Percentiles rank a stretch among this genome's conserved stretches.
phyloP scores from a whole-genome alignment of 148 eudicot genomes.

The Vaccinium corymbosum region DNA sequence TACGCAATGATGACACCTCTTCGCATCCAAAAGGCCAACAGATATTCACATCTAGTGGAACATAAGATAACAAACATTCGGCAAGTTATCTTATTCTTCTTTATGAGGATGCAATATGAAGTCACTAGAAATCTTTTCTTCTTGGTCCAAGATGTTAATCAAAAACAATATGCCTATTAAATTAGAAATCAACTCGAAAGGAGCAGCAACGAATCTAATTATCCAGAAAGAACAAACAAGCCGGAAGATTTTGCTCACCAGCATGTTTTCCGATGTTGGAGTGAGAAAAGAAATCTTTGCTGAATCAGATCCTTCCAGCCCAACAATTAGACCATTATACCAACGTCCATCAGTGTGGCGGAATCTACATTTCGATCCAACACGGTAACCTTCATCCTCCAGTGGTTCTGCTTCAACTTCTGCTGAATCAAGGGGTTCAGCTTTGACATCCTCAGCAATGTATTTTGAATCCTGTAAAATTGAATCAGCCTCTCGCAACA shows the following conservation, averaged over 20 bases:
- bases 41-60: not conserved
- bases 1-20: not conserved
- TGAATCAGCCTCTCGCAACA: slow-evolving; percentile 67
- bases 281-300: slow-evolving; percentile 78
- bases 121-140: not conserved
- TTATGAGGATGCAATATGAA: not conserved
- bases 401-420: slow-evolving; percentile 49
- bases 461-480: slow-evolving; percentile 33
- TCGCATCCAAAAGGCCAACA: not conserved
- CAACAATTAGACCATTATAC: slow-evolving; percentile 70
- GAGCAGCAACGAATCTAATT: not conserved
- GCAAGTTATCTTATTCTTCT: not conserved
- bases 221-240: not conserved
- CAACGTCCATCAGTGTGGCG: slow-evolving; percentile 89
- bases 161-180: not conserved
- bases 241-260: slow-evolving; percentile 46
- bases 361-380: slow-evolving; percentile 93
- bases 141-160: not conserved
- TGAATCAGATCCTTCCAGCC: slow-evolving; percentile 43
- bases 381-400: slow-evolving; percentile 40
- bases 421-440: slow-evolving; percentile 40
- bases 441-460: slow-evolving; percentile 35
- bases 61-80: not conserved
- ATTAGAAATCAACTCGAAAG: slow-evolving; percentile 1
- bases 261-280: slow-evolving; percentile 76